Base-by-base conservation (phyloP, 768 basidiomycete species). In the Lentinula raphanica region DNA sequence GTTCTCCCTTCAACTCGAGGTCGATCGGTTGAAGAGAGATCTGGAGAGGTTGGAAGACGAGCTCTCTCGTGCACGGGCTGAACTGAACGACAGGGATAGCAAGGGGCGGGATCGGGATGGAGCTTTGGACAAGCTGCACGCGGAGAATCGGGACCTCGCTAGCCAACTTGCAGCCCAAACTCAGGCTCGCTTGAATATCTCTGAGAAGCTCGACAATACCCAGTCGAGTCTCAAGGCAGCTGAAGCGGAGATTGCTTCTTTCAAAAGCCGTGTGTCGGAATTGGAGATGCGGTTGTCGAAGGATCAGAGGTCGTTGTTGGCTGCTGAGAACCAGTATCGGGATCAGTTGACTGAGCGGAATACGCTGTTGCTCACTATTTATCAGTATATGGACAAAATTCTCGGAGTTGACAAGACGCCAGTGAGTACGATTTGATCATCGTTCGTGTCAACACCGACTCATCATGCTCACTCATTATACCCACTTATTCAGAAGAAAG, bases 321-420 rank as follows among this genome's bases (percentile, higher is more conserved):
- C 73, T 23, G 84, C 86, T 2, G 94, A 96, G 71, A 82, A 74
- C 55, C 87, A 92, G 71, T 94, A 91, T 67, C 80, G 94, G 27
- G 92, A 96, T 71, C 95, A 98, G 72, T 71, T 96, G 32, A 94
- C 92, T 17, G 96, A 98, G 76, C 78, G 94, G 57, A 97, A 94
- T 69, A 94, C 93, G 25, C 77, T 98, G 29, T 74, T 98, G 54
- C 75, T 97, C 64, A 93, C 92, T 7, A 91, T 97, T 27, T 97
- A 93, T 70, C 94, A 97, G 72, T 94, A 95, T 67, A 82, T 96
- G 79, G 95, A 97, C 65, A 91, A 89, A 76, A 93, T 97, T 63
- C 77, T 95, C 17, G 94, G 94, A 0, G 87, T 92, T 21, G 91
- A 94, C 67, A 92, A 88, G 77, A 88, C 87, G 0, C 85, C 88